Percentiles rank a stretch among this genome's conserved stretches.
Evolutionary conservation across 306 rosid species (phyloP).

Genomic region (Prunus campanulata): DNA sequence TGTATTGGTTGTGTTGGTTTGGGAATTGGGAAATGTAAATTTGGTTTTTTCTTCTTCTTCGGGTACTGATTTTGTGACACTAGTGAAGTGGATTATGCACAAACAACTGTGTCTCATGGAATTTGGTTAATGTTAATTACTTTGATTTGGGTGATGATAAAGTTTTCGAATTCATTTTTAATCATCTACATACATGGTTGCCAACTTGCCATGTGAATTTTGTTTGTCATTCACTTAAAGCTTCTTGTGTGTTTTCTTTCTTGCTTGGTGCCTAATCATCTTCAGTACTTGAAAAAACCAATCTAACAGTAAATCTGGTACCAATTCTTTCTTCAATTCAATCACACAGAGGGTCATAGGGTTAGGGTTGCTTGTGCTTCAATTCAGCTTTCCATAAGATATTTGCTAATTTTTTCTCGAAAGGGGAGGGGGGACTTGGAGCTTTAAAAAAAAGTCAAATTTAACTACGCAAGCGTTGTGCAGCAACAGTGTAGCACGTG

Average conservation of each 20-base stretch:
- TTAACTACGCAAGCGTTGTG: not conserved
- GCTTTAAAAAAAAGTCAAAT: not conserved
- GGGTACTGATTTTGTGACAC: slow-evolving; percentile 1
- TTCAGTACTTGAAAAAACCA: not conserved
- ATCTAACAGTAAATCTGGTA: not conserved
- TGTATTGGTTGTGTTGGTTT: not conserved
- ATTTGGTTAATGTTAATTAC: not conserved
- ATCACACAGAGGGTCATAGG: no score
- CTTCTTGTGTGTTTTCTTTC: no score
- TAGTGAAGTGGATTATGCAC: slow-evolving; percentile 2
- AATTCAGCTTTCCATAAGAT: not conserved
- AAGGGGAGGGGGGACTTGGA: no score
- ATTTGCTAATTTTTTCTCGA: not conserved
- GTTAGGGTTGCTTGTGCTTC: not conserved
- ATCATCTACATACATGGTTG: not conserved
- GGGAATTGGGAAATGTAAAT: slow-evolving; percentile 12
- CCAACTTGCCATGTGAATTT: no score
- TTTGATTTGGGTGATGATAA: not conserved
- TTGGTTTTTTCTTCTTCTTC: not conserved
- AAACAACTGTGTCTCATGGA: not conserved
- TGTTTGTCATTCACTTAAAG: no score
- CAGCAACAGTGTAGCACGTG: slow-evolving; percentile 11
- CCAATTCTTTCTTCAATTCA: not conserved
- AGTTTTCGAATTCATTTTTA: not conserved
- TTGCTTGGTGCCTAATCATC: no score